Evolutionary conservation across 192 early-diverging fungal species (phyloP).

Genomic region (Backusella sp.): DNA sequence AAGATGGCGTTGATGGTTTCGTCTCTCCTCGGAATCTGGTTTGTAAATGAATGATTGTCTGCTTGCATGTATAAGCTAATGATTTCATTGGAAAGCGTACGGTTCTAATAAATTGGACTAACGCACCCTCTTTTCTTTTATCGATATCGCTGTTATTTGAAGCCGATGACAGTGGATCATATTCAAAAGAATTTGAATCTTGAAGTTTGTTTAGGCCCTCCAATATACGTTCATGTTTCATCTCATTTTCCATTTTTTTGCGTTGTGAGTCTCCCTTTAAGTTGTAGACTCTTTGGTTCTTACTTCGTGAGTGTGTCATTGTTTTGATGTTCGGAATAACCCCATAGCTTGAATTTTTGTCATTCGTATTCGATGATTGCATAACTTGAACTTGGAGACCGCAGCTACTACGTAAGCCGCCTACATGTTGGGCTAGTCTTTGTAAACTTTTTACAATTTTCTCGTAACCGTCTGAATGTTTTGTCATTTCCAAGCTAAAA

Average conservation of each 20-base stretch:
- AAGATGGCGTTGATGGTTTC: not conserved
- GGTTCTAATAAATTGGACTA: slow-evolving; percentile 45
- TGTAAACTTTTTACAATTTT: slow-evolving; percentile 55
- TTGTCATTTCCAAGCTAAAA: slow-evolving; percentile 48
- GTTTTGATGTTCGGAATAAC: not conserved
- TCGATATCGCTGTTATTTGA: slow-evolving; percentile 11
- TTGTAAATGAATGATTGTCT: slow-evolving; percentile 49
- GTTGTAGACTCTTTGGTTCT: not conserved
- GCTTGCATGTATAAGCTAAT: slow-evolving; percentile 49
- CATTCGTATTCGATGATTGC: slow-evolving; percentile 13
- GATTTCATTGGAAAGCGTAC: slow-evolving; percentile 52
- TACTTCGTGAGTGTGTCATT: not conserved
- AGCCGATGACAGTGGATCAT: not conserved
- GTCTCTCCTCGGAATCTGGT: slow-evolving; percentile 34
- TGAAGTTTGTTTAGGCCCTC: slow-evolving; percentile 19
- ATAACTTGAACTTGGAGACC: slow-evolving; percentile 61
- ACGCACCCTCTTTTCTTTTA: slow-evolving; percentile 22
- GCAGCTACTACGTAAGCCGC: slow-evolving; percentile 64
- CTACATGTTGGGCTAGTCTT: slow-evolving; percentile 64
- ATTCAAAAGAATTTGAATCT: slow-evolving; percentile 18
- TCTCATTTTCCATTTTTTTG: slow-evolving; percentile 13
- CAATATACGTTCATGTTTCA: slow-evolving; percentile 4
- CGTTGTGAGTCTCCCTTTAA: slow-evolving; percentile 10
- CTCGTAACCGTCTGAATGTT: slow-evolving; percentile 39
- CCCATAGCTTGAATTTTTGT: not conserved